Evolutionary conservation across 164 flowering plant genomes (phyloP).

Genomic region (Sedum album): DNA sequence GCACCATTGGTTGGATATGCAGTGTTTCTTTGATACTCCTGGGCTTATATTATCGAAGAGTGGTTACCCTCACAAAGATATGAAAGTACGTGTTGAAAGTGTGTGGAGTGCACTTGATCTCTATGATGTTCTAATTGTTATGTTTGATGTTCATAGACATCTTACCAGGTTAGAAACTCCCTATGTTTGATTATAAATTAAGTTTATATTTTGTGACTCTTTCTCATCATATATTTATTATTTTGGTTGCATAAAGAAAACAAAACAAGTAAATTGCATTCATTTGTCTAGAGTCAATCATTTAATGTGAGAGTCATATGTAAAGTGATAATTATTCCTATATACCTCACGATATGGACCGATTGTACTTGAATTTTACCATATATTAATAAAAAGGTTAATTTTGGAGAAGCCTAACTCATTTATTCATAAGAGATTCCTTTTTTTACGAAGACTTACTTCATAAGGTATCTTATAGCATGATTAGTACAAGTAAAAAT

Average conservation of each 20-base stretch:
- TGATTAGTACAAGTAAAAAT: not conserved
- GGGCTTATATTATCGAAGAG: conserved; percentile 65
- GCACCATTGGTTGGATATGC: conserved; percentile 16
- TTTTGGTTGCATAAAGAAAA: not conserved
- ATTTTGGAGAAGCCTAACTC: not conserved
- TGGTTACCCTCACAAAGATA: conserved; percentile 57
- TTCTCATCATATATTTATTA: not conserved
- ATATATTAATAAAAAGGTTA: not conserved
- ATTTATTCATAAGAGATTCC: no score
- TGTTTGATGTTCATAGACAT: conserved; percentile 95
- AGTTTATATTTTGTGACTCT: not conserved
- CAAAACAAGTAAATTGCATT: not conserved
- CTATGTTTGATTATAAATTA: not conserved
- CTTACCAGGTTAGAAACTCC: conserved; percentile 43
- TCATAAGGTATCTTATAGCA: not conserved
- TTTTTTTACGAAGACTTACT: no score
- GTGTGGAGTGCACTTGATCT: conserved; percentile 78
- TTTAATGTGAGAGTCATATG: not conserved
- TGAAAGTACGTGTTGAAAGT: conserved; percentile 67
- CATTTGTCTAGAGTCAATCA: not conserved
- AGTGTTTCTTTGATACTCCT: conserved; percentile 99
- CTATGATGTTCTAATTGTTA: conserved; percentile 78
- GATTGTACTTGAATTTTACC: not conserved
- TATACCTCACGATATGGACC: not conserved
- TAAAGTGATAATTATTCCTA: not conserved